Evolutionary conservation across 1,139 yeast species (phyloP), one percentile per base, ranked within the genome.

Genomic region (Zygosaccharomyces pseudobailii): DNA sequence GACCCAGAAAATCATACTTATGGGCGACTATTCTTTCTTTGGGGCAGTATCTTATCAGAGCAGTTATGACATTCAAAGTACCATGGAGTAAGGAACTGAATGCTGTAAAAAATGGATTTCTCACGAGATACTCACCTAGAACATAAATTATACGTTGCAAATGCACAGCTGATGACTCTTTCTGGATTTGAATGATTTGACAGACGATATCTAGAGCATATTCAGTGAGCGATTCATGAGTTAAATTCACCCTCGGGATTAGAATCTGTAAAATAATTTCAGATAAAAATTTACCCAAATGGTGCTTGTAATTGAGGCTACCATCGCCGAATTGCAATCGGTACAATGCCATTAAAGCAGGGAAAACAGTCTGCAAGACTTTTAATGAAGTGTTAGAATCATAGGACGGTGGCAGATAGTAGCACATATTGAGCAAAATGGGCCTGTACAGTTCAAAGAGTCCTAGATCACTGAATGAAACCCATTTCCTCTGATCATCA

Each of bases 371-470:
- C n/a, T 41, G 41, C 59, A 59, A 56, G 3, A 62, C 52, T 17
- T 17, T 24, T 23, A 52, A 31, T 1, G 61, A 55, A 2, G 55
- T 53, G 5, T 48, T 36, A 5, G 56, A 45, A 7, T 54, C 46
- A 36, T 55, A 55, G 9, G 59, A 43, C 3, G 67, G 67, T 9
- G 68, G 68, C 4, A 62, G 36, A 30, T 48, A 57, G 39, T 55
- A 62, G 40, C 62, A 56, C 54, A 65, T 49, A 42, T 55, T 58
- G 5, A 45, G 48, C 21, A 63, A 40, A 2, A 57, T 46, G 0
- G 64, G 61, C 40, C 61, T 61, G 45, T 54, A 58, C 20, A 61
- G 41, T 8, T 50, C 46, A 37, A 53, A 59, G 10, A 65, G 43
- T 3, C 68, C 67, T 3, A 61, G 52, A 22, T 56, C 55, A 4